Evolutionary conservation across 345 rosid species (phyloP).

Genomic region (Gossypium turneri): DNA sequence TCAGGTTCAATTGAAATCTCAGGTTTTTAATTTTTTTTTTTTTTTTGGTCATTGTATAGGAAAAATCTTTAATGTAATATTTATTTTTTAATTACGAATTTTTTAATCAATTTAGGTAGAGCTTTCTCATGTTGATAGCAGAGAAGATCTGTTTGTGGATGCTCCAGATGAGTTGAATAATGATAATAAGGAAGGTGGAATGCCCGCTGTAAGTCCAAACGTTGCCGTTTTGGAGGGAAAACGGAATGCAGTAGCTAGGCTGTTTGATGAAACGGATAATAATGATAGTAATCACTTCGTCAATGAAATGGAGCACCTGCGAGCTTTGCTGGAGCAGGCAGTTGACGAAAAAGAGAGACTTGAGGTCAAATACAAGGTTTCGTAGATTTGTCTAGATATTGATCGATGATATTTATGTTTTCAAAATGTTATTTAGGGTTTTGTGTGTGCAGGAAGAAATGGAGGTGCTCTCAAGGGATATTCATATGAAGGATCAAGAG

Average conservation of each 20-base stretch:
- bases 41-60: not conserved
- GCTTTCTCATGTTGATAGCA: conserved; percentile 47
- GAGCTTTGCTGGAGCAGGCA: conserved; percentile 26
- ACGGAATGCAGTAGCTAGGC: not conserved
- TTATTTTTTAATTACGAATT: not conserved
- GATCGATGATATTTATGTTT: conserved; percentile 3
- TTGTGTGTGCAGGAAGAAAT: conserved; percentile 46
- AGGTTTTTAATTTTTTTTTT: not conserved
- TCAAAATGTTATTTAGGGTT: not conserved
- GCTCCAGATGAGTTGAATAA: conserved; percentile 68
- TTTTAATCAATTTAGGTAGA: conserved; percentile 18
- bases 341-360: conserved; percentile 33
- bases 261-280: conserved; percentile 11
- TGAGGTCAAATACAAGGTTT: conserved; percentile 38
- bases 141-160: conserved; percentile 86
- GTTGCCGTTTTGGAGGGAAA: conserved; percentile 15
- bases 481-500: conserved; percentile 45
- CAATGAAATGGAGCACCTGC: conserved; percentile 28
- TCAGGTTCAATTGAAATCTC: conserved; percentile 22
- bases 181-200: conserved; percentile 40
- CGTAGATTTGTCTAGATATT: not conserved
- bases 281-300: not conserved
- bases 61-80: not conserved
- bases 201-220: conserved; percentile 14
- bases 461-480: conserved; percentile 40